phyloP scores from a whole-genome alignment of 1,139 yeast species.

The Lodderomyces oxycetoniae region DNA sequence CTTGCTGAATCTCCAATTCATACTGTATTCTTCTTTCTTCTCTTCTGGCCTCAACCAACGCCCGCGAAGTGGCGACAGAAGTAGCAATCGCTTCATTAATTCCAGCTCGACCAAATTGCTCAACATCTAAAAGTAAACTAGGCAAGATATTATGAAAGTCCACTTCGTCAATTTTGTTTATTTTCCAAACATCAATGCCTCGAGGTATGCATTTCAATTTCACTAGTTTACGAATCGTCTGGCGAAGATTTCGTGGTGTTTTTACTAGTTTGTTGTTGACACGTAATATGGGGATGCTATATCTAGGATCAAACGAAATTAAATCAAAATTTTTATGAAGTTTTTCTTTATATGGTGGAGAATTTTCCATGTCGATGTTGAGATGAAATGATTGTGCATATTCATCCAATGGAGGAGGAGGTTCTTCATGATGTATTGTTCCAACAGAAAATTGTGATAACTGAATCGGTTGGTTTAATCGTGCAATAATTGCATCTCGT shows the following conservation, averaged over 20 bases:
- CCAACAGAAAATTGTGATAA: slow-evolving; percentile 4
- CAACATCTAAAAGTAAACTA: slow-evolving; percentile 16
- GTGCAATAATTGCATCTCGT: slow-evolving; percentile 12
- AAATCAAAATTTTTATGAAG: slow-evolving; percentile 35
- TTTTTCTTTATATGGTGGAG: slow-evolving; percentile 37
- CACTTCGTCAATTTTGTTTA: slow-evolving; percentile 37
- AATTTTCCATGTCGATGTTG: slow-evolving; percentile 18
- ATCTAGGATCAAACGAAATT: slow-evolving; percentile 40
- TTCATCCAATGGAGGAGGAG: slow-evolving; percentile 21
- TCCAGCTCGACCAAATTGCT: slow-evolving; percentile 4
- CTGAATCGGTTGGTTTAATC: slow-evolving; percentile 10
- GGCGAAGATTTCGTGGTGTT: slow-evolving; percentile 23
- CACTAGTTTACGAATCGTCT: slow-evolving; percentile 25
- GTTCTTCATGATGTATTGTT: too few species aligned
- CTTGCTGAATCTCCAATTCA: slow-evolving; percentile 10
- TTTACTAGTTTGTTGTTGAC: slow-evolving; percentile 31
- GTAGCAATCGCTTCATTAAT: slow-evolving; percentile 4
- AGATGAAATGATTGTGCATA: slow-evolving; percentile 9
- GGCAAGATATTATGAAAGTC: slow-evolving; percentile 35
- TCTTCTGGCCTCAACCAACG: slow-evolving; percentile 4
- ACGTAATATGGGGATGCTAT: slow-evolving; percentile 32
- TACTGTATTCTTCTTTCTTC: slow-evolving; percentile 6
- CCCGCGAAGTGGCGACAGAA: slow-evolving; percentile 1
- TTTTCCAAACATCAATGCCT: slow-evolving; percentile 32
- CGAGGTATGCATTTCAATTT: slow-evolving; percentile 30